Percentiles rank a stretch among this genome's conserved stretches.
These are phyloP conservation scores for Tetracladium maxilliforme DNA, from an alignment of 2,329 filamentous ascomycete genomes.

Conservation along the genomic window DNA sequence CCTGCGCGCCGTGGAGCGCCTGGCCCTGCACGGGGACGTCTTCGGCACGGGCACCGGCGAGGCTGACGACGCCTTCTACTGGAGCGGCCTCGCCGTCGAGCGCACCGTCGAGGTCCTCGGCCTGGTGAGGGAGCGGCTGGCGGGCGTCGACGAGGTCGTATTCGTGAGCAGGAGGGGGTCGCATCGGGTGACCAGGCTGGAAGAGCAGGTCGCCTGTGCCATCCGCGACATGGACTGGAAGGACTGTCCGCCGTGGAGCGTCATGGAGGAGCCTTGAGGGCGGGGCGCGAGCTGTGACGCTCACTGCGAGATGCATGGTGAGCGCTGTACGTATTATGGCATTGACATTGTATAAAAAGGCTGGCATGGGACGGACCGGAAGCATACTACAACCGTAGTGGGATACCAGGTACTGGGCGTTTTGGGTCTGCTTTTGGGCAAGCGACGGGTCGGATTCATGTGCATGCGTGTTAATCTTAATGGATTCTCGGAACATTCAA, in stretches of 20 bases:
- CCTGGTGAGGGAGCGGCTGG: conserved; percentile 21
- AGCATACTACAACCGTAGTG: no score
- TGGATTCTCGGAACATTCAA: no score
- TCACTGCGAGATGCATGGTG: no score
- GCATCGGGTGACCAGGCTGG: conserved; percentile 18
- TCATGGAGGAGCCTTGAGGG: conserved; percentile 13
- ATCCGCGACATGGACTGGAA: conserved; percentile 15
- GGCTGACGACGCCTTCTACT: conserved; percentile 9
- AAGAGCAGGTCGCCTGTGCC: conserved; percentile 18
- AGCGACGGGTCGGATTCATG: no score
- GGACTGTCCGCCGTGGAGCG: conserved; percentile 20
- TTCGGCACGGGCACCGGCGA: conserved; percentile 12
- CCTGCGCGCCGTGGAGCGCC: conserved; percentile 21
- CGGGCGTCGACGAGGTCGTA: conserved; percentile 23
- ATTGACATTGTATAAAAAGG: no score
- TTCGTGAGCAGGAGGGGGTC: conserved; percentile 25
- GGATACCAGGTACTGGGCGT: no score
- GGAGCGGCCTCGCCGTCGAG: conserved; percentile 21
- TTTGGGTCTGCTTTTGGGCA: no score
- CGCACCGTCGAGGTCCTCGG: conserved; percentile 23
- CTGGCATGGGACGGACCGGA: no score
- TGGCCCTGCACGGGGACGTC: conserved; percentile 29
- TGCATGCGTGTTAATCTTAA: no score
- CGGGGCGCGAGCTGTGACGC: no score
- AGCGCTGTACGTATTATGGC: no score